These are phyloP conservation scores for Ensete glaucum DNA, from an alignment of 176 grass and related monocot genomes.

Conservation along the genomic window DNA sequence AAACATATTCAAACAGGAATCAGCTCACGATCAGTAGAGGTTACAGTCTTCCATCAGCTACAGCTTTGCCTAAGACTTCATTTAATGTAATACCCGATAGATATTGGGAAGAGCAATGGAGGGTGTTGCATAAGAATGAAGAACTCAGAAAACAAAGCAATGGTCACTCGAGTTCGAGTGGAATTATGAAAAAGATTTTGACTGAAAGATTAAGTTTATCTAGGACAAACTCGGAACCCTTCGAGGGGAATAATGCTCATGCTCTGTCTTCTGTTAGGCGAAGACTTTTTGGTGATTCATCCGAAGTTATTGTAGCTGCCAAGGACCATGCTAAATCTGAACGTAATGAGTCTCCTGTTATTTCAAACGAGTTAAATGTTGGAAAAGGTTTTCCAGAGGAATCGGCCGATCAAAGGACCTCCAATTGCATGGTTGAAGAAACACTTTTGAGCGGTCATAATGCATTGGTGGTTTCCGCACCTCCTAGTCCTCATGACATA, in stretches of 20 bases:
- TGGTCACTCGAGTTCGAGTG: constrained; percentile 28
- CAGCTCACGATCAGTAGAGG: constrained; percentile 24
- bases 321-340: constrained; percentile 33
- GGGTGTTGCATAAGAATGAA: constrained; percentile 57
- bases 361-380: constrained; percentile 11
- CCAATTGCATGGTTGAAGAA: constrained; percentile 25
- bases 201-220: constrained; percentile 45
- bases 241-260: constrained; percentile 15
- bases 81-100: constrained; percentile 48
- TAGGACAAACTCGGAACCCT: constrained; percentile 64
- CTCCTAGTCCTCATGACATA: constrained; percentile 24
- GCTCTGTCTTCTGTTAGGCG: constrained; percentile 42
- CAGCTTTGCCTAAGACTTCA: constrained; percentile 43
- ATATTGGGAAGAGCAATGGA: constrained; percentile 98
- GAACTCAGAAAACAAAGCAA: constrained; percentile 29
- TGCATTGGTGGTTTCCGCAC: constrained; percentile 38
- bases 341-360: constrained; percentile 32
- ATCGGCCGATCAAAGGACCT: constrained; percentile 16
- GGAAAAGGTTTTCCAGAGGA: constrained; percentile 8
- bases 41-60: constrained; percentile 11
- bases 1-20: constrained; percentile 28
- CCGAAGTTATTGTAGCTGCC: constrained; percentile 14
- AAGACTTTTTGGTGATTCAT: constrained; percentile 47
- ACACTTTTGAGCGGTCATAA: constrained; percentile 44
- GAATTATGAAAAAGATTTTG: constrained; percentile 45